Percentiles rank a stretch among this genome's conserved stretches.
Evolutionary conservation across 2,329 filamentous ascomycete genomes (phyloP).

Genomic region (Epichloe sibirici): DNA sequence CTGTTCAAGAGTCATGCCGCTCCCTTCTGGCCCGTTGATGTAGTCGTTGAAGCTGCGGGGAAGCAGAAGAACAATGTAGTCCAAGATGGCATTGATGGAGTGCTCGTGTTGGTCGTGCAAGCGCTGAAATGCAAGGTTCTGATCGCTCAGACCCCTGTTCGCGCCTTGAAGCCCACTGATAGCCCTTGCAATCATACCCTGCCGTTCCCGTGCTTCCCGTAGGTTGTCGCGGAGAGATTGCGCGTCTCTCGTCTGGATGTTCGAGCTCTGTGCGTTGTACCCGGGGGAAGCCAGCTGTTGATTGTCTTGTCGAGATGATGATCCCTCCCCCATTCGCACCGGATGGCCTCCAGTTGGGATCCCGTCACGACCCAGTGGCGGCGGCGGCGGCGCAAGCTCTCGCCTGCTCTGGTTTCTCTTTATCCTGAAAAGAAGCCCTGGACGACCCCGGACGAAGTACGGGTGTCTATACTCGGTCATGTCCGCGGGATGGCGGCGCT

Average conservation of each 20-base stretch:
- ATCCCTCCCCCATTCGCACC: neutral
- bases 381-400: neutral
- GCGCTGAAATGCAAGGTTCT: neutral
- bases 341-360: neutral
- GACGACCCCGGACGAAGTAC: neutral
- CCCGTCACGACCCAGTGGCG: neutral
- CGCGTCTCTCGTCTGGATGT: neutral
- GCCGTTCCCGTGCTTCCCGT: neutral
- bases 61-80: neutral
- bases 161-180: neutral
- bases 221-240: neutral
- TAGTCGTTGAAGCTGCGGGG: neutral
- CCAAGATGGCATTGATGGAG: neutral
- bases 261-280: neutral
- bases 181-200: neutral
- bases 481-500: neutral
- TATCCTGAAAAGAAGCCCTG: neutral
- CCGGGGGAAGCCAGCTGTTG: no score
- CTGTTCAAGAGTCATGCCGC: neutral
- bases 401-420: neutral
- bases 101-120: neutral
- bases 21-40: neutral
- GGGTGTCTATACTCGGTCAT: neutral
- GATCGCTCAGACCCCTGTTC: neutral
- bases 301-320: no score